Conservation (phyloP, 768 basidiomycete species). For the Coprinopsis strossmayeri region DNA sequence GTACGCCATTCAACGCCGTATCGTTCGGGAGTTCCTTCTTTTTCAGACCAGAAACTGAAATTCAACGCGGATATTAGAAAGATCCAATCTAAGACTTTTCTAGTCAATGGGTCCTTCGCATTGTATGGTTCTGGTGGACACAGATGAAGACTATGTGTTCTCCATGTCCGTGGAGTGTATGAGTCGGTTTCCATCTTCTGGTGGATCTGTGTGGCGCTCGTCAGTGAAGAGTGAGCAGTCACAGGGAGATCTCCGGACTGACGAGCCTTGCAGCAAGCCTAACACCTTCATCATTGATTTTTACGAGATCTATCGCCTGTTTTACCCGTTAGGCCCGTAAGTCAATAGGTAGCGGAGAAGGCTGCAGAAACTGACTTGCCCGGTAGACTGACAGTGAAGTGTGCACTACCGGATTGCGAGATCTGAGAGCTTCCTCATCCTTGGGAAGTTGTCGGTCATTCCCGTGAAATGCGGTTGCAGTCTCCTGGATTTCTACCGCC, state of each 20-base stretch:
- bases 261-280: conserved; percentile 63
- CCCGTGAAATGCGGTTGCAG: too few species aligned
- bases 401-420: too few species aligned
- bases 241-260: too few species aligned
- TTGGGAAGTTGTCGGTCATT: too few species aligned
- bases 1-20: conserved; percentile 77
- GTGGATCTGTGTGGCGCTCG: conserved; percentile 43
- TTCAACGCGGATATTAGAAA: conserved; percentile 83
- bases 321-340: too few species aligned
- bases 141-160: conserved; percentile 69
- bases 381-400: too few species aligned
- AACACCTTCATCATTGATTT: conserved; percentile 55
- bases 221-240: too few species aligned
- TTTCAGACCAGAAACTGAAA: conserved; percentile 86
- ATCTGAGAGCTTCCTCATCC: too few species aligned
- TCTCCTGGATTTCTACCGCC: too few species aligned
- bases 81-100: conserved; percentile 71
- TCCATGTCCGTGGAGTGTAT: conserved; percentile 80
- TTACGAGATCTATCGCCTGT: conserved; percentile 56
- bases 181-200: conserved; percentile 50
- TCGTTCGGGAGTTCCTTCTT: conserved; percentile 47
- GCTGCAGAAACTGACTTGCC: too few species aligned
- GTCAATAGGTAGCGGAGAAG: too few species aligned
- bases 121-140: conserved; percentile 62
- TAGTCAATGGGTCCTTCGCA: conserved; percentile 45